Evolutionary conservation across 2,329 filamentous ascomycete species (phyloP), one percentile per base, ranked within the genome.

Genomic region (Pseudogymnoascus sp.): DNA sequence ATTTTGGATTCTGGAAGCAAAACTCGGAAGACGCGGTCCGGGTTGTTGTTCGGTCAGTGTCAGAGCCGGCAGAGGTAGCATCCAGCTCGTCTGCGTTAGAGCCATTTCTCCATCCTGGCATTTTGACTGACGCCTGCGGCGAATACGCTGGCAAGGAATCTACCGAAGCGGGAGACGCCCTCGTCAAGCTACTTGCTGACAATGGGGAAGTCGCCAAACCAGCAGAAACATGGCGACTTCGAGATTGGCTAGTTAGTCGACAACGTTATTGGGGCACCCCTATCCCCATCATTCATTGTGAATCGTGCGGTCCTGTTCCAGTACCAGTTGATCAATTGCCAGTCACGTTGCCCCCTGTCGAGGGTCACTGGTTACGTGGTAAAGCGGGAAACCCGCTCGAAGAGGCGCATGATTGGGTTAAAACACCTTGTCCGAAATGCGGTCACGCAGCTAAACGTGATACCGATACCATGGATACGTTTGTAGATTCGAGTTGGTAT

Each of bases 401-500:
- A 67, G 81, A 83, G 19, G 85, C 86, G 1, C 76, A 85, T 11
- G 84, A 88, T 6, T 96, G 91, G 86, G 80, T 91, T 53, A 85
- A 92, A 69, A 89, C 86, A 0, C 74, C 80, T 2, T 96, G 92
- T 71, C 92, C 92, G 4, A 83, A 83, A 68, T 96, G 92, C 70
- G 77, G 82, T 14, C 80, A 82, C 1, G 76, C 84, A 24, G 92
- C 90, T 6, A 88, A 86, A 72, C 83, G 92, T 67, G 92, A 96
- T 67, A 96, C 92, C 0, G 92, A 96, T 73, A 96, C 92, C 2
- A 96, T 96, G 92, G 92, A 96, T 74, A 96, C 92, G 0, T 96
- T 96, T 76, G 92, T 96, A 65, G 92, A 96, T 76, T 96, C 91
- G 1, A 96, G 91, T 62, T 96, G 92, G 92, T 96, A 96, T 74